These are phyloP conservation scores for Lathyrus tuberosus DNA, from an alignment of 306 rosid species.

Conservation along the genomic window DNA sequence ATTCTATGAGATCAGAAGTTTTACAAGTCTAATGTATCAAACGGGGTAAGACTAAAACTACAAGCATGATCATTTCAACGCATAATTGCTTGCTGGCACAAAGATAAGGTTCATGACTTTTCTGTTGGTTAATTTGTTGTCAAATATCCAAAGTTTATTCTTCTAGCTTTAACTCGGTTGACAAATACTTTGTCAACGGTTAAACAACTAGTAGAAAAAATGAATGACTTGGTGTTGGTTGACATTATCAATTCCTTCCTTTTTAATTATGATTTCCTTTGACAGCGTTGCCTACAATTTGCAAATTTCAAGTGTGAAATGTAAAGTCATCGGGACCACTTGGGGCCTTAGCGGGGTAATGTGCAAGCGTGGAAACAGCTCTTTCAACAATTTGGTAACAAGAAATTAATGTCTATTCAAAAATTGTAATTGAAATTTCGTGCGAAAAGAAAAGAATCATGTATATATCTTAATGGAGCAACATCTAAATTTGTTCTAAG, in stretches of 20 bases:
- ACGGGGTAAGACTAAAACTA: not conserved
- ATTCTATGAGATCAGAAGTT: not conserved
- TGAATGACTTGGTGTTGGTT: slow-evolving; percentile 30
- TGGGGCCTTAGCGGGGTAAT: slow-evolving; percentile 35
- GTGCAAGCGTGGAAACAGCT: slow-evolving; percentile 39
- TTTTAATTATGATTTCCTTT: slow-evolving; percentile 22
- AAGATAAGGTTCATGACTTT: slow-evolving; percentile 15
- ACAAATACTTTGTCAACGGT: slow-evolving; percentile 14
- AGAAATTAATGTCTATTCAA: not conserved
- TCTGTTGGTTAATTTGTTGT: slow-evolving; percentile 11
- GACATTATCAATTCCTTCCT: not conserved
- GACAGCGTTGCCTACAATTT: slow-evolving; percentile 14
- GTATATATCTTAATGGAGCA: not conserved
- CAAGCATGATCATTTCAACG: slow-evolving; percentile 28
- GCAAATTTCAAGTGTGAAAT: slow-evolving; percentile 36
- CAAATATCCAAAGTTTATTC: not conserved
- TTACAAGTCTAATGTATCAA: not conserved
- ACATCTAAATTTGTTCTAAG: not conserved
- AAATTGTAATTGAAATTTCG: not conserved
- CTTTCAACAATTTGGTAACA: slow-evolving; percentile 21
- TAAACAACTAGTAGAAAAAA: not conserved
- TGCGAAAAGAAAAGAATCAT: slow-evolving; percentile 3
- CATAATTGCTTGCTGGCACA: slow-evolving; percentile 26
- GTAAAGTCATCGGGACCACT: slow-evolving; percentile 11
- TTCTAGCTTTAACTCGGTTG: slow-evolving; percentile 26